These are phyloP conservation scores for Aurinia saxatilis DNA, from an alignment of 345 rosid genomes.

Conservation along the genomic window DNA sequence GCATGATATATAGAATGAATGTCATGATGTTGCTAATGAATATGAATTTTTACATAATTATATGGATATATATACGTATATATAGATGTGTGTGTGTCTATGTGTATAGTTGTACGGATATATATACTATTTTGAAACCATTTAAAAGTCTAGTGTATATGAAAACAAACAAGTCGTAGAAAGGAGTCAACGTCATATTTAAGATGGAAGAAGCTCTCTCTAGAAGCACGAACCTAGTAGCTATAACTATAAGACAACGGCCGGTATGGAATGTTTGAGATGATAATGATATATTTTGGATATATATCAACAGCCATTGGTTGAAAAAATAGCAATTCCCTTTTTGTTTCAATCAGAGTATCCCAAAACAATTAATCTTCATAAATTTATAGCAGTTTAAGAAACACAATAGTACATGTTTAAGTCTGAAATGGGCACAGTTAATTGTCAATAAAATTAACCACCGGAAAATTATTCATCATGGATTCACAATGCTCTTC, in stretches of 20 bases:
- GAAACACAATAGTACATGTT: neutral
- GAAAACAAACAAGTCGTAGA: conserved; percentile 11
- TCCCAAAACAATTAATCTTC: neutral
- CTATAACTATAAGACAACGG: neutral
- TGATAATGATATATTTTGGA: neutral
- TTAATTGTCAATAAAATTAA: no score
- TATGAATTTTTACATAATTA: no score
- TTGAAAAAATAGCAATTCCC: neutral
- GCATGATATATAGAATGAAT: no score
- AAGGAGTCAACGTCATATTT: conserved; percentile 3
- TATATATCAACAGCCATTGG: neutral
- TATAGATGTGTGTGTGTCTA: no score
- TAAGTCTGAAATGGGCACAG: neutral
- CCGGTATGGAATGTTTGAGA: conserved; percentile 16
- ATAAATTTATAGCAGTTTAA: neutral
- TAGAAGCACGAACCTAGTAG: no score
- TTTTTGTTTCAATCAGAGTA: neutral
- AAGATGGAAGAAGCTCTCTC: neutral
- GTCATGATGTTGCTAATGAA: no score
- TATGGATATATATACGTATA: neutral
- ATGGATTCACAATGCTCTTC: no score
- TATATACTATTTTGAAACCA: neutral
- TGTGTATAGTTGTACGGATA: neutral
- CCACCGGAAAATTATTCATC: no score
- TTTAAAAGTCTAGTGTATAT: neutral